A percentile compares a stretch with the other conserved stretches of the same genome.
phyloP scores from a whole-genome alignment of 192 early-diverging fungal genomes.

The Borealophlyctis nickersoniae region DNA sequence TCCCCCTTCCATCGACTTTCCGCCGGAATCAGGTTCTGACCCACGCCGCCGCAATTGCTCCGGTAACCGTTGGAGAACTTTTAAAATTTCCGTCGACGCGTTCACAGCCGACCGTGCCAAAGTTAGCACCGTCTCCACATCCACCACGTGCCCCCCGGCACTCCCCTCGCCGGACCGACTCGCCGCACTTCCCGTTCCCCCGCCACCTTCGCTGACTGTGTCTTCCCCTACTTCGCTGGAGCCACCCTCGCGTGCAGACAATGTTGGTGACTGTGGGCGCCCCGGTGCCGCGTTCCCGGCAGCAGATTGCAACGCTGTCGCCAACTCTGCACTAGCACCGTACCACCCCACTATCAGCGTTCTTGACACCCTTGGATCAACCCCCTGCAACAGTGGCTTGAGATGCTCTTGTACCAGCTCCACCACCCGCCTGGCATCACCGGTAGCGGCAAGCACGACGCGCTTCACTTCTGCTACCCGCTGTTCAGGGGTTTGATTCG shows the following conservation, averaged over 20 bases:
- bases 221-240: not conserved
- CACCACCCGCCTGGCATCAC: not conserved
- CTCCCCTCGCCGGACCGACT: not conserved
- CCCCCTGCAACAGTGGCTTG: not conserved
- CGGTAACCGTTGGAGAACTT: too few species aligned
- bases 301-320: not conserved
- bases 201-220: too few species aligned
- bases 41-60: too few species aligned
- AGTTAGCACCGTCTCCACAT: not conserved
- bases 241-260: not conserved
- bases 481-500: not conserved
- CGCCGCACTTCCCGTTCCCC: too few species aligned
- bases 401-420: not conserved
- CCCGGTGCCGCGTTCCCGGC: not conserved
- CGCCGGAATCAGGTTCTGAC: too few species aligned
- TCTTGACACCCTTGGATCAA: not conserved
- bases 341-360: slow-evolving; percentile 8
- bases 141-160: not conserved
- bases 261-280: too few species aligned
- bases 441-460: not conserved
- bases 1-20: too few species aligned
- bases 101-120: not conserved
- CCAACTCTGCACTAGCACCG: slow-evolving; percentile 8
- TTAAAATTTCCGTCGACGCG: not conserved
- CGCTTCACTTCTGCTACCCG: not conserved